Conservation (phyloP, 805 yeast species). For the Saturnispora dispora region DNA sequence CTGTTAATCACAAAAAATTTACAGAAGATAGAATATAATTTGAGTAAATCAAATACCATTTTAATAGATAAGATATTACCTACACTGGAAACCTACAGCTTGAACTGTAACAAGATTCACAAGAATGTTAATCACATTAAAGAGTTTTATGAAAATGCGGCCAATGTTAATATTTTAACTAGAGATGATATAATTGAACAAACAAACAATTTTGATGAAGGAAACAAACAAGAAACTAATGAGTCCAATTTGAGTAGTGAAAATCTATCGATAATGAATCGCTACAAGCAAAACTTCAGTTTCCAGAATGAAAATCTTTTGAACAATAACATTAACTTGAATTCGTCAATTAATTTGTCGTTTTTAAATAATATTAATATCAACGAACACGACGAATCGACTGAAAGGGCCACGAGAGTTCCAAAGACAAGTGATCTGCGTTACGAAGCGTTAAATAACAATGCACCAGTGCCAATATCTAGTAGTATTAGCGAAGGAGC, state of each 20-base stretch:
- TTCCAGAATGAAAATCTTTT: background rate
- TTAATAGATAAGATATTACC: constrained; percentile 66
- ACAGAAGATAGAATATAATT: constrained; percentile 71
- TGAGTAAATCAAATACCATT: constrained; percentile 56
- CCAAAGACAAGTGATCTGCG: background rate
- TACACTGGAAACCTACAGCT: constrained; percentile 49
- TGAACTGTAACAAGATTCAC: constrained; percentile 53
- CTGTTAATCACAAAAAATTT: constrained; percentile 69
- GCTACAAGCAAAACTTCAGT: constrained; percentile 12
- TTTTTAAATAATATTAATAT: background rate
- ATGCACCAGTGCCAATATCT: no score
- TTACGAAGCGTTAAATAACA: background rate
- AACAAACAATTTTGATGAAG: background rate
- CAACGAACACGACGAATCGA: constrained; percentile 11
- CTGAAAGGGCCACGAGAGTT: background rate
- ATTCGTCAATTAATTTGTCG: constrained; percentile 1
- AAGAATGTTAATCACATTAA: constrained; percentile 66
- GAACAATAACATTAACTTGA: background rate
- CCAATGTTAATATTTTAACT: constrained; percentile 24
- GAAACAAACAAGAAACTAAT: background rate
- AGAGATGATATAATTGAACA: constrained; percentile 7
- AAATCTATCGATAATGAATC: constrained; percentile 5
- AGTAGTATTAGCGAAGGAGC: background rate
- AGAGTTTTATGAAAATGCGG: constrained; percentile 52
- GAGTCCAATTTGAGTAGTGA: background rate